phyloP scores from a whole-genome alignment of 106 monocot species.

The Iris macrosiphon region DNA sequence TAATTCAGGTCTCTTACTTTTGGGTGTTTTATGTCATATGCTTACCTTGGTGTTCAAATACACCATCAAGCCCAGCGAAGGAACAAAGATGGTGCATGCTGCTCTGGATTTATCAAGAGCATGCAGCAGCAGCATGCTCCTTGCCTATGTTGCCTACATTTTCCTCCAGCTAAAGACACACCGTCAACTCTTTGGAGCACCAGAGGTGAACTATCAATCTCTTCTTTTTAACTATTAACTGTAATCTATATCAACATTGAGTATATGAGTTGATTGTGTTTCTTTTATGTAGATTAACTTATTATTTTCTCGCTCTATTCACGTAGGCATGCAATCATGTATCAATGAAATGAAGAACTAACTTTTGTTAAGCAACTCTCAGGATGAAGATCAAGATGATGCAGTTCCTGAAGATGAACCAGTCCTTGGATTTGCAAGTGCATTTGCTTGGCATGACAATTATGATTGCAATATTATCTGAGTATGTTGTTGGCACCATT shows the following conservation, averaged over 20 bases:
- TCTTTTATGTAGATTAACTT: background rate
- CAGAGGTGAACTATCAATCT: constrained; percentile 8
- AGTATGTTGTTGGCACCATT: constrained; percentile 51
- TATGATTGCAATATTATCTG: constrained; percentile 45
- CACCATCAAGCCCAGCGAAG: background rate
- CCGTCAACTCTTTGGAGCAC: constrained; percentile 32
- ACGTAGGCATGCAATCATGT: no score
- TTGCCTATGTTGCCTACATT: constrained; percentile 35
- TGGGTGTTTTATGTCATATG: constrained; percentile 35
- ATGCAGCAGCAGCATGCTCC: constrained; percentile 41
- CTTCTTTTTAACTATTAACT: background rate
- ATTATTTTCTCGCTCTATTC: no score
- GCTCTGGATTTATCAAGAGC: constrained; percentile 26
- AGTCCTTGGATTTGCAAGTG: constrained; percentile 43
- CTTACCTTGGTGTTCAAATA: constrained; percentile 25
- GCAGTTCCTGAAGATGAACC: background rate
- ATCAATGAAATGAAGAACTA: no score
- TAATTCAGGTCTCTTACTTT: constrained; percentile 26
- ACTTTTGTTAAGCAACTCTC: no score
- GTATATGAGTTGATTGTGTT: background rate
- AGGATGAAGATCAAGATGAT: constrained; percentile 1
- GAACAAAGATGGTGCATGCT: background rate
- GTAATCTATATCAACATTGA: background rate
- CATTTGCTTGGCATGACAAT: constrained; percentile 42
- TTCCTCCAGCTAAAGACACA: constrained; percentile 64